Conservation (phyloP, 2,329 filamentous ascomycete species). For the Alternaria sp. region DNA sequence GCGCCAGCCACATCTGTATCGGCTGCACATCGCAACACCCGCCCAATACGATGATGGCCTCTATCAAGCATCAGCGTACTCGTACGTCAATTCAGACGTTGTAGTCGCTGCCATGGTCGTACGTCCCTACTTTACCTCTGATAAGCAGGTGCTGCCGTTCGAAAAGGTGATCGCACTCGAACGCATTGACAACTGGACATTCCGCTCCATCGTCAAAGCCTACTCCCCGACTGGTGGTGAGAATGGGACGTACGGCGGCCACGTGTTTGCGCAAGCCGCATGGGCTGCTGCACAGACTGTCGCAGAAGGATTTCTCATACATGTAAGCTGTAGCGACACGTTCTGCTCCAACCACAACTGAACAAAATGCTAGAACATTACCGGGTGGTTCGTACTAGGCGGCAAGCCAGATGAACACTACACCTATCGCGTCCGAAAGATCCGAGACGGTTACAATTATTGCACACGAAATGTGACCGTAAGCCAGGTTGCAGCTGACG, state of each 20-base stretch:
- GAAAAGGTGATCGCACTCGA: conserved; percentile 51
- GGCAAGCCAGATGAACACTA: conserved; percentile 58
- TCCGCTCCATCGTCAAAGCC: conserved; percentile 48
- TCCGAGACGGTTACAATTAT: conserved; percentile 60
- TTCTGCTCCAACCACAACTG: background rate
- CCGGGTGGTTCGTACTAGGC: conserved; percentile 59
- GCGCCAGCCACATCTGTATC: background rate
- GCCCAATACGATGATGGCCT: background rate
- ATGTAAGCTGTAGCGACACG: conserved; percentile 47
- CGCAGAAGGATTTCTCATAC: conserved; percentile 56
- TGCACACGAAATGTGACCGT: conserved; percentile 60
- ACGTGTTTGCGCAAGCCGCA: conserved; percentile 64
- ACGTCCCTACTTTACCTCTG: conserved; percentile 33
- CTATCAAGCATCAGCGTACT: background rate
- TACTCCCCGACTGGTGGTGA: conserved; percentile 52
- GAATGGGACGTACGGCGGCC: conserved; percentile 59
- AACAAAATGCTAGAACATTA: conserved; percentile 52
- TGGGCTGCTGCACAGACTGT: conserved; percentile 64
- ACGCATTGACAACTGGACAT: conserved; percentile 50
- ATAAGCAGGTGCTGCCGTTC: conserved; percentile 44
- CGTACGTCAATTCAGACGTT: background rate
- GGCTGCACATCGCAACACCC: background rate
- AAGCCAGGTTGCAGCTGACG: conserved; percentile 53
- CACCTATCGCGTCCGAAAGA: conserved; percentile 57
- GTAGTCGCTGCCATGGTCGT: conserved; percentile 25